Evolutionary conservation across 306 rosid species (phyloP).

Genomic region (Cucurbita moschata): DNA sequence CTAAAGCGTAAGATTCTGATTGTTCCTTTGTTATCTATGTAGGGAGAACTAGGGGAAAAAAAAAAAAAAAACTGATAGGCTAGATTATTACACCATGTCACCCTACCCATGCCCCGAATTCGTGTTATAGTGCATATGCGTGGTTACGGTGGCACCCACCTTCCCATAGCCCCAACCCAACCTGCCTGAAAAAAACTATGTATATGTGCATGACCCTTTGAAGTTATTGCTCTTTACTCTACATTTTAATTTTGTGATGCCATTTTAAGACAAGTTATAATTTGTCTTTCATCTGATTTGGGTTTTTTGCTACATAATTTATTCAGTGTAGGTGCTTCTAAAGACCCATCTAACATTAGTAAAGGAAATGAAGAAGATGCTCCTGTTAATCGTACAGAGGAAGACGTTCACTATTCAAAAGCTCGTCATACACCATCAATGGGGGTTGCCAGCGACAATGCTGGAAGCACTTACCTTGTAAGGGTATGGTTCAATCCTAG

Average conservation of each 20-base stretch:
- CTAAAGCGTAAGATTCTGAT: slow-evolving; percentile 33
- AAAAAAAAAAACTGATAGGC: not conserved
- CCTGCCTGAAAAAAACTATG: not conserved
- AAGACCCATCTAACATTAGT: slow-evolving; percentile 25
- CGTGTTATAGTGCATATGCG: not conserved
- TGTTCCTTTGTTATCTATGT: not conserved
- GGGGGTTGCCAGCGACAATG: slow-evolving; percentile 54
- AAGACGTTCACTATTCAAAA: slow-evolving; percentile 24
- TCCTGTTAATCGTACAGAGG: slow-evolving; percentile 22
- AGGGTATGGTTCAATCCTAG: slow-evolving; percentile 29
- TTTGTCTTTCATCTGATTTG: not conserved
- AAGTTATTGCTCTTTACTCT: not conserved
- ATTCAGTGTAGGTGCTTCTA: slow-evolving; percentile 41
- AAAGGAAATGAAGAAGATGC: slow-evolving; percentile 39
- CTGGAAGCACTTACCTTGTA: slow-evolving; percentile 39
- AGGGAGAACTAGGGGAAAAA: not conserved
- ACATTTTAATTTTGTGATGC: not conserved
- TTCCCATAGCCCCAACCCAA: not conserved
- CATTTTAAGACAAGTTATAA: not conserved
- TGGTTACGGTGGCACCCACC: not conserved
- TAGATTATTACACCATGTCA: not conserved
- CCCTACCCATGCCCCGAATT: not conserved
- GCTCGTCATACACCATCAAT: slow-evolving; percentile 38
- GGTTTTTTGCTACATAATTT: slow-evolving; percentile 6
- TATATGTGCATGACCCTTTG: not conserved